Evolutionary conservation across 345 rosid genomes (phyloP).

Genomic region (Gossypium herbaceum): DNA sequence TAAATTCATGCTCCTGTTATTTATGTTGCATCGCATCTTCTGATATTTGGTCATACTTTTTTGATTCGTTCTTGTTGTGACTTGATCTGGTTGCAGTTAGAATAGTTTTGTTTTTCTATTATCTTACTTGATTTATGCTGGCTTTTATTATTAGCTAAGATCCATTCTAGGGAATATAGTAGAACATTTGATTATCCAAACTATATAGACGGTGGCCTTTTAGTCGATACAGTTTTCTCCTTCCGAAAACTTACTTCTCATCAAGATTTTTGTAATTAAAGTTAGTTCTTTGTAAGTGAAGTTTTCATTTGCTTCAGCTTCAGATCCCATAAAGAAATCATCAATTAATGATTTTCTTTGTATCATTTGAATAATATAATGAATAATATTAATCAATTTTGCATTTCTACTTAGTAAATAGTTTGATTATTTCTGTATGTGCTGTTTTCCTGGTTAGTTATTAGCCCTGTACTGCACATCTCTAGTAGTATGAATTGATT

Average conservation of each 20-base stretch:
- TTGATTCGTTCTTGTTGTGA: not conserved
- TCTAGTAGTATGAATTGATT: not conserved
- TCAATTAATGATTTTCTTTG: not conserved
- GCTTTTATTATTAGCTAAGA: not conserved
- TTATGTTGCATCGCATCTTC: not conserved
- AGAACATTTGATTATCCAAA: conserved; percentile 13
- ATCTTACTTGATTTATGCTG: conserved; percentile 6
- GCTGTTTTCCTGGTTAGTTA: not conserved
- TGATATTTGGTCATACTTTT: not conserved
- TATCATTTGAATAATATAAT: not conserved
- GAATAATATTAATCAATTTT: not conserved
- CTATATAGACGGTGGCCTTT: not conserved
- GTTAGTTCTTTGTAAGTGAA: not conserved
- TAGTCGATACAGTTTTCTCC: not conserved
- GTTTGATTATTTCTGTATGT: not conserved
- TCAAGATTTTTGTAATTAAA: not conserved
- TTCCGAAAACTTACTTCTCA: not conserved
- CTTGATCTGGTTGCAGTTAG: conserved; percentile 1
- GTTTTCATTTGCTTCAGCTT: not conserved
- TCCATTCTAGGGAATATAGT: not conserved
- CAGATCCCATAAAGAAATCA: not conserved
- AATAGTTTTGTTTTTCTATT: conserved; percentile 3
- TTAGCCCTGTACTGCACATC: not conserved
- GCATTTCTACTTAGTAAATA: not conserved
- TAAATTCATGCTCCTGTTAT: not conserved